Percentiles rank a stretch among this genome's conserved stretches.
Evolutionary conservation across 169 alveolate genomes (phyloP).

Genomic region (Amoebophrya sp.): DNA sequence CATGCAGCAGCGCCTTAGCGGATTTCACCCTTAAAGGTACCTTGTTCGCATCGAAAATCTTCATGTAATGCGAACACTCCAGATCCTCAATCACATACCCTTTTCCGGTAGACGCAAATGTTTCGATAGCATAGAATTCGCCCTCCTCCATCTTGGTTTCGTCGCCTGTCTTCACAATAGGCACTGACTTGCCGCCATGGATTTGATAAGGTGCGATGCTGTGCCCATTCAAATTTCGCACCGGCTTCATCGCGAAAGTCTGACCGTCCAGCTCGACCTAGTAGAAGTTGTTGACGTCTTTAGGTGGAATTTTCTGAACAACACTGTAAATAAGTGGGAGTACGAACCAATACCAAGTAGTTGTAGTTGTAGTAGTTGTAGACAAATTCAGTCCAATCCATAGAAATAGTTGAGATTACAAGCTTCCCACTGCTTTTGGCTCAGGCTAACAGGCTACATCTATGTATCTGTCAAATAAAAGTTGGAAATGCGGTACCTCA

Average conservation of each 20-base stretch:
- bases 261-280: slow-evolving; percentile 81
- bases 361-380: no score
- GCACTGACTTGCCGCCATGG: slow-evolving; percentile 97
- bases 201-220: slow-evolving; percentile 90
- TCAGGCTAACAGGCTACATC: no score
- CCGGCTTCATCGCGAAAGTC: slow-evolving; percentile 82
- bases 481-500: no score
- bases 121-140: slow-evolving; percentile 98
- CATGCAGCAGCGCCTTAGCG: slow-evolving; percentile 70
- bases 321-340: no score
- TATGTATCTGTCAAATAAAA: no score
- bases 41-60: slow-evolving; percentile 73
- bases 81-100: slow-evolving; percentile 76
- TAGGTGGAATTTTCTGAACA: no score
- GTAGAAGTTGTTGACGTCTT: no score
- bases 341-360: no score
- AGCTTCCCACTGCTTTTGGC: no score
- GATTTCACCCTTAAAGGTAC: slow-evolving; percentile 77
- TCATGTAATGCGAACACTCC: slow-evolving; percentile 95
- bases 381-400: no score
- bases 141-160: slow-evolving; percentile 96
- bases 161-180: slow-evolving; percentile 82
- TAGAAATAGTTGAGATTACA: no score
- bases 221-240: slow-evolving; percentile 97
- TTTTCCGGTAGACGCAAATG: slow-evolving; percentile 98